Conservation (phyloP, 306 rosid genomes). For the Gynostemma pentaphyllum region DNA sequence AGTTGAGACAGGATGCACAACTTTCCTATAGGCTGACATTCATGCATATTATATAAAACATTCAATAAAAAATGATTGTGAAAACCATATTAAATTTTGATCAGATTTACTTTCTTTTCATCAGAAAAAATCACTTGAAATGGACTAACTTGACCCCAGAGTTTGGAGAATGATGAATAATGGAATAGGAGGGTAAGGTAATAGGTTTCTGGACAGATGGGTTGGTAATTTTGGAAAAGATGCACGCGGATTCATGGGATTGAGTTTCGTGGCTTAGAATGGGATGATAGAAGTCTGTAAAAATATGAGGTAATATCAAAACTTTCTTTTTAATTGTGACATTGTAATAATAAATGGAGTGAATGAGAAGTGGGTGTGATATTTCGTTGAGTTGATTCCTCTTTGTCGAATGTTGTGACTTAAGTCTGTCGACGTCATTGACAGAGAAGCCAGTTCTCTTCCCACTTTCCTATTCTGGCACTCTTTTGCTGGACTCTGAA, state of each 20-base stretch:
- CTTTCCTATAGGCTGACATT: not conserved
- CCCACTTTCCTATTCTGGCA: no score
- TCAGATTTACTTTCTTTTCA: not conserved
- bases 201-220: not conserved
- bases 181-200: not conserved
- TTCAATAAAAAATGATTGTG: not conserved
- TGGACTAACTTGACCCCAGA: not conserved
- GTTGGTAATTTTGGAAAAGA: not conserved
- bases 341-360: not conserved
- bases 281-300: not conserved
- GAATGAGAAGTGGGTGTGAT: not conserved
- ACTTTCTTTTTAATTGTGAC: no score
- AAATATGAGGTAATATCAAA: not conserved
- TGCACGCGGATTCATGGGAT: not conserved
- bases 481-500: no score
- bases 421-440: no score
- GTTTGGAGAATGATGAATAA: not conserved
- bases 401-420: no score
- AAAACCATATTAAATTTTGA: not conserved
- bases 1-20: not conserved
- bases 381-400: no score
- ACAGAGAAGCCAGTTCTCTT: no score
- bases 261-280: not conserved
- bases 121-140: not conserved
- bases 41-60: not conserved